Base-by-base conservation (phyloP, 495 filamentous ascomycete genomes). In the Penicillium atrosanguineum region DNA sequence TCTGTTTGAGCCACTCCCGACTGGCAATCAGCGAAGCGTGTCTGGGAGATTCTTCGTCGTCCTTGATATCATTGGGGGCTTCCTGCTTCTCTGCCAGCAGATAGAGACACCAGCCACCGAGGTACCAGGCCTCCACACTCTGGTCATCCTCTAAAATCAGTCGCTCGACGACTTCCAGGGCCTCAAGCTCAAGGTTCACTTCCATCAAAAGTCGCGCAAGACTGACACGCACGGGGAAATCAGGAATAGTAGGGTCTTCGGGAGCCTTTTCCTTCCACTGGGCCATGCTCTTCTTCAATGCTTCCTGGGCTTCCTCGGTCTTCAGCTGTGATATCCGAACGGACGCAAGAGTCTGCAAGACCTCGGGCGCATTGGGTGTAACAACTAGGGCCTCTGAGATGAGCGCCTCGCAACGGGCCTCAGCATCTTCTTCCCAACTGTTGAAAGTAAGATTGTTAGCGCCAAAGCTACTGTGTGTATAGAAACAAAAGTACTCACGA, bases 81-180 rank as follows among this genome's bases (percentile, higher is more conserved):
- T 74, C 53, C 60, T 71, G 64, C 74, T 86, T 90, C 68, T 88
- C 83, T 0, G 88, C 91, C 50, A 87, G 72, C 49, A 94, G 77
- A 63, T 89, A 88, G 52, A 90, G 77, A 50, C 88, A 88, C 88
- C 93, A 99, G 9, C 95, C 95, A 29, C 95, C 93, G 3, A 97
- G 76, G 73, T 99, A 99, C 91, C 91, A 96, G 2, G 88, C 88
- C 69, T 99, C 95, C 11, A 97, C 90, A 69, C 92, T 91, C 56
- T 84, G 79, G 66, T 99, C 95, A 57, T 97, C 91, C 68, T 97
- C 95, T 6, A 76, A 69, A 16, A 96, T 83, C 45, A 99, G 67
- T 45, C 89, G 75, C 59, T 95, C 90, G 41, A 96, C 75, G 7
- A 97, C 90, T 45, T 88, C 85, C 20, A 96, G 77, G 5, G 94